A percentile compares a stretch with the other conserved stretches of the same genome.
Conservation (phyloP, 2,329 filamentous ascomycete species). For the Diaporthe australafricana region DNA sequence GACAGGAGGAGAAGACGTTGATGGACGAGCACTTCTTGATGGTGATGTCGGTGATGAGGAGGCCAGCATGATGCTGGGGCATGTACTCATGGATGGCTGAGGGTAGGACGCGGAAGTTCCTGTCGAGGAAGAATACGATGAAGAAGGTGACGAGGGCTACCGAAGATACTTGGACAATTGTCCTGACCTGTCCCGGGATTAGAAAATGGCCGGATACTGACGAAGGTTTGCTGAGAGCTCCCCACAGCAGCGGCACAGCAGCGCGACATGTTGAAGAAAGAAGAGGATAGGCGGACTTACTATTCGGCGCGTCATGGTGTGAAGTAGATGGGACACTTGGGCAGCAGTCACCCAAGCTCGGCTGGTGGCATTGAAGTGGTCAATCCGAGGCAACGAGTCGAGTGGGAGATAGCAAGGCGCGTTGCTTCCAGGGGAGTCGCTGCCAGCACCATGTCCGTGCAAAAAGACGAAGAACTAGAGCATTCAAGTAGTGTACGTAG, state of each 20-base stretch:
- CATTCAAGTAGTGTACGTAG: conserved; percentile 15
- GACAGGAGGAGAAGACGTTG: conserved; percentile 81
- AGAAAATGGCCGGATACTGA: background rate
- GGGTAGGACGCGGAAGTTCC: conserved; percentile 87
- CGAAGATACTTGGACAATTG: conserved; percentile 79
- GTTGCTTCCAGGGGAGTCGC: conserved; percentile 36
- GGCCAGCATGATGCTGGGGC: conserved; percentile 85
- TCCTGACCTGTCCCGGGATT: conserved; percentile 64
- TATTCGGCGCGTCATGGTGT: conserved; percentile 38
- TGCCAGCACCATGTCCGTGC: conserved; percentile 37
- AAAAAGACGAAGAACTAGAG: conserved; percentile 16
- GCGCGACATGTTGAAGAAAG: background rate
- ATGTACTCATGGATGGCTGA: conserved; percentile 88
- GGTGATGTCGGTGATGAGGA: conserved; percentile 87
- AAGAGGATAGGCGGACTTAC: conserved; percentile 15
- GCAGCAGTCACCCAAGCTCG: conserved; percentile 34
- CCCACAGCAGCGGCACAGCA: too few species aligned
- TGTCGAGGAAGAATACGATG: conserved; percentile 85
- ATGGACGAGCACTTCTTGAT: conserved; percentile 80
- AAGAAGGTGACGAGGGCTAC: conserved; percentile 75
- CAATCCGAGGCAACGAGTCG: conserved; percentile 20
- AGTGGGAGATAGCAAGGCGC: conserved; percentile 34
- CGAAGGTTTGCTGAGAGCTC: background rate
- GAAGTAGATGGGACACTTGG: conserved; percentile 20
- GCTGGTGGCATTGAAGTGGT: conserved; percentile 35